A percentile compares a stretch with the other conserved stretches of the same genome.
Conservation (phyloP, 2,329 filamentous ascomycete species). For the Claviceps citrina region DNA sequence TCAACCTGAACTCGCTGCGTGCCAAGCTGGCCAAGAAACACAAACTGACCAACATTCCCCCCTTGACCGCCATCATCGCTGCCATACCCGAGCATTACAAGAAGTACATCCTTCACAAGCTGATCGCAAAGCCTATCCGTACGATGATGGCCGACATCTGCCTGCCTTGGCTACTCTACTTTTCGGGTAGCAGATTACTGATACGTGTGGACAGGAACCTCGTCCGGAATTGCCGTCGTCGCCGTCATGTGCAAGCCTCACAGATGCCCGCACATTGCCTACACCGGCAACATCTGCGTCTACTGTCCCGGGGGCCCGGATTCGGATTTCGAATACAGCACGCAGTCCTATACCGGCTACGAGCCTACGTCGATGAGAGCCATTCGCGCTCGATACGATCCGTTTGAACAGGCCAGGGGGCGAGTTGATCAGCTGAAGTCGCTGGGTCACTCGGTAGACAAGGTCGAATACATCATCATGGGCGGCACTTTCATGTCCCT, state of each 20-base stretch:
- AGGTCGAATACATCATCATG: slow-evolving; percentile 99
- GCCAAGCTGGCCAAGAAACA: slow-evolving; percentile 88
- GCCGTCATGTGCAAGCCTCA: slow-evolving; percentile 99
- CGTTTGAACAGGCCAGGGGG: slow-evolving; percentile 91
- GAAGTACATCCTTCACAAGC: slow-evolving; percentile 92
- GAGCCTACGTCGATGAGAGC: slow-evolving; percentile 97
- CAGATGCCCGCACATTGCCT: slow-evolving; percentile 91
- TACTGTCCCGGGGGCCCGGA: slow-evolving; percentile 97
- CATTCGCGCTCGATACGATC: slow-evolving; percentile 91
- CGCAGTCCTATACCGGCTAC: slow-evolving; percentile 96
- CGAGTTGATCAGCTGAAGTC: slow-evolving; percentile 94
- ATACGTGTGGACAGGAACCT: slow-evolving; percentile 50
- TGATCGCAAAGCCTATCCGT: slow-evolving; percentile 94
- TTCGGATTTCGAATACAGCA: slow-evolving; percentile 97
- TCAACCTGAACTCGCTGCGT: slow-evolving; percentile 82
- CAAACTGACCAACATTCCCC: slow-evolving; percentile 71
- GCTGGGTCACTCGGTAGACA: slow-evolving; percentile 91
- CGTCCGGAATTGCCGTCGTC: slow-evolving; percentile 92
- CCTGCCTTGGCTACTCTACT: no score
- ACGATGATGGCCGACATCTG: no score
- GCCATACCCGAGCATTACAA: slow-evolving; percentile 99
- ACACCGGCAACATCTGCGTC: slow-evolving; percentile 97
- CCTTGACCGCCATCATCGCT: slow-evolving; percentile 90
- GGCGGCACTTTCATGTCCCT: slow-evolving; percentile 98
- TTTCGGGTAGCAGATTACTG: slow-evolving; percentile 1